Base-by-base conservation (phyloP, 257 asterid species). In the Handroanthus guayacan region DNA sequence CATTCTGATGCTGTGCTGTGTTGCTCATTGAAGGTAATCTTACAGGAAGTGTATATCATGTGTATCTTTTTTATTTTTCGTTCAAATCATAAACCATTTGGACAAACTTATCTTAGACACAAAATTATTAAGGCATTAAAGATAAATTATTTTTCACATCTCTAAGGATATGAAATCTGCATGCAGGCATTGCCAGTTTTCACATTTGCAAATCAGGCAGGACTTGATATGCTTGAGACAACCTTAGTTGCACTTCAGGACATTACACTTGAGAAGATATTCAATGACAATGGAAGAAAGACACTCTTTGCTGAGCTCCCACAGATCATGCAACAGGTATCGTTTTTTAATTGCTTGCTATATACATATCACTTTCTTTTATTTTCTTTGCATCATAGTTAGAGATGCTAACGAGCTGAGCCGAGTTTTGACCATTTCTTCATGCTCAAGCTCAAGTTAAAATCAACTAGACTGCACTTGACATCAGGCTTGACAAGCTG, bases 161-260 rank as follows among this genome's bases (percentile, higher is more conserved):
- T 25, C 31, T 25, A 25, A 25, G 31, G 31, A 25, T 25, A 25
- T 25, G 31, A 25, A 25, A 25, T 16, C 18, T 8, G n/a, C 45
- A 54, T 72, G 85, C 90, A 95, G 98, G 89, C 92, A n/a, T 71
- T 91, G 87, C 97, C 98, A 18, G 97, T 87, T 57, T 91, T 95
- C 86, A 89, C 92, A 1, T 95, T 95, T 11, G 96, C 97, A 2
- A 95, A 95, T 61, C 97, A 95, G 83, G 97, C 93, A 0, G 99
- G 99, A 44, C 97, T 95, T 47, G 97, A 95, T 75, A 95, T 95
- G 99, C 98, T 95, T 0, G 99, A 93, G 88, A 95, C 99, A 11
- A 92, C 98, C 63, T 77, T 91, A 77, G 87, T 90, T 20, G 91
- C 98, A 11, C 96, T 95, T 18, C 98, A 91, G 75, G 99, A 95